Base-by-base conservation (phyloP, 116 monocot species). In the Dioscorea cayenensis region DNA sequence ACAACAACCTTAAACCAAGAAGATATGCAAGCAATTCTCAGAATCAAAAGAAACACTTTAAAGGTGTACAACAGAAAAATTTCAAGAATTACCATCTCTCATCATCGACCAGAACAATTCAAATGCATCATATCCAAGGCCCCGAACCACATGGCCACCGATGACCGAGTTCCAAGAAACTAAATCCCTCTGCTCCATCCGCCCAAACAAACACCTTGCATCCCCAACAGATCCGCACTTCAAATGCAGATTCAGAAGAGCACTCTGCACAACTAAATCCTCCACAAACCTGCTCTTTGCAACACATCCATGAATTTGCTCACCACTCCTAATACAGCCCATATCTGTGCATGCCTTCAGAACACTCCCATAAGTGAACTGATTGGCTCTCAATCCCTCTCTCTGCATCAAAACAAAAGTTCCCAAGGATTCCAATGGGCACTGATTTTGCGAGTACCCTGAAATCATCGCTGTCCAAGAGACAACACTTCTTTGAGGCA, bases 401-500 rank as follows among this genome's bases (percentile, higher is more conserved):
- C 28, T 35, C 28, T 52, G 75, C 91, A 95, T 95, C 66, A 71
- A 63, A 37, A 37, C 25, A 62, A 91, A 95, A 25, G 68, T 50
- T 21, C 81, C 71, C 21, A 90, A 36, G 2, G 94, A 79, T 49
- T 90, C 80, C 36, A 70, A 32, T 13, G 76, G 23, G 11, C 38
- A 58, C 43, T 88, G 82, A 66, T 86, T 82, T 32, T 75, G 79
- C 7, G 84, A 72, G 58, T 88, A 94, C 21, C 78, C 87, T 1
- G 90, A 94, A 23, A 94, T 78, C 81, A 88, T 78, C 7, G 87
- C 85, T 7, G 86, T 88, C 94, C 90, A 94, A 3, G 94, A 86
- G 29, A 90, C 86, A 17, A 86, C 69, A 72, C 66, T 84, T 66
- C 76, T 76, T 1, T 81, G 58, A 29, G 71, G 74, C 94, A 94